These are phyloP conservation scores for Rubia tinctorum DNA, from an alignment of 305 asterid species.

Conservation along the genomic window DNA sequence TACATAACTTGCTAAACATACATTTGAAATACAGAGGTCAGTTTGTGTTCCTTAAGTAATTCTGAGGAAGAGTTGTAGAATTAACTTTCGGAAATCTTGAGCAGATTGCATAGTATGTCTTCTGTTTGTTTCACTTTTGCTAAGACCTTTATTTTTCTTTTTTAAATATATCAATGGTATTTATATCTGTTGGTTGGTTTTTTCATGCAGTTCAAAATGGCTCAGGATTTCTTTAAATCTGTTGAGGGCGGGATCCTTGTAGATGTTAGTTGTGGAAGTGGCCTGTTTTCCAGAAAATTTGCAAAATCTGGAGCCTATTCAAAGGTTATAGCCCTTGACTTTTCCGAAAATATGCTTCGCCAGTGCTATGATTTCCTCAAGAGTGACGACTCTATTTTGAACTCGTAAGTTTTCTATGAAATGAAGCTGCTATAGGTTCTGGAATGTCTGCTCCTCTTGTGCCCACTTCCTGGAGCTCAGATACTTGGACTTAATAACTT, in stretches of 20 bases:
- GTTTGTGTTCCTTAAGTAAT: not conserved
- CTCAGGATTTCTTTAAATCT: conserved; percentile 74
- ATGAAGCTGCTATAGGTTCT: not conserved
- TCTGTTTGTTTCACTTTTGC: not conserved
- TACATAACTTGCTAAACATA: not conserved
- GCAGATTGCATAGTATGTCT: not conserved
- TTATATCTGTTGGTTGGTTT: conserved; percentile 7
- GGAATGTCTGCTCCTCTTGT: not conserved
- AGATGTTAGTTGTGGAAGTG: conserved; percentile 95
- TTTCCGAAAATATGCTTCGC: conserved; percentile 95
- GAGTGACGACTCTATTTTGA: conserved; percentile 52
- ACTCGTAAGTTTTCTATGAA: conserved; percentile 48
- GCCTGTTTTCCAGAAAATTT: conserved; percentile 88
- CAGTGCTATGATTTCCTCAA: conserved; percentile 80
- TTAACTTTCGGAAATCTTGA: not conserved
- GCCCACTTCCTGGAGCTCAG: not conserved
- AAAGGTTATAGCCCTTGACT: conserved; percentile 83
- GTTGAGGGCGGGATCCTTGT: conserved; percentile 81
- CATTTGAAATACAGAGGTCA: not conserved
- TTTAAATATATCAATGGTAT: conserved; percentile 6
- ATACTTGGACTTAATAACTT: not conserved
- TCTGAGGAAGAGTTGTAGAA: not conserved
- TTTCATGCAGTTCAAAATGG: conserved; percentile 76
- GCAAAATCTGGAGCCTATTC: conserved; percentile 76
- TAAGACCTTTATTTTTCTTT: not conserved